Evolutionary conservation across 345 rosid genomes (phyloP), one percentile per base, ranked within the genome.

Genomic region (Pelargonium nanum): DNA sequence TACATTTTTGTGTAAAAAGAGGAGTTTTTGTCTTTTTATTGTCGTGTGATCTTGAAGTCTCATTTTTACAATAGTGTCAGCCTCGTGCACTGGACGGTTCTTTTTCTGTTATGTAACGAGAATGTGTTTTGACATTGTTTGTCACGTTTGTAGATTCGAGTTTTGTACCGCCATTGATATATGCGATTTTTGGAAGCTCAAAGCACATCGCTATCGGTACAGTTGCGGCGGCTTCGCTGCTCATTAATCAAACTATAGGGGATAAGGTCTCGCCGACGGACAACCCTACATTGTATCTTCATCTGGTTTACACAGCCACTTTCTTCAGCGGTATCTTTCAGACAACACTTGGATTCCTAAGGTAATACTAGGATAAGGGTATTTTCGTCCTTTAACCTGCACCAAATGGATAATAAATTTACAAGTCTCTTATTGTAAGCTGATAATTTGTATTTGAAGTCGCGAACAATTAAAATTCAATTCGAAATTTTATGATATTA

Each of bases 181-280:
- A 92, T 44, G 84, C 96, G 0, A 30, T 92, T 22, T 76, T 92
- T 6, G 98, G 98, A 26, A 89, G 90, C 75, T 92, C 98, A 22
- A 88, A 82, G 68, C 82, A 89, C 61, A 28, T 92, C 0, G 98
- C 95, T 0, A 83, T 91, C 40, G 98, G 96, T 19, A 85, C 95
- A 15, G 92, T 88, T 9, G 98, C 98, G 0, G 92, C 98, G 7
- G 68, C 81, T 24, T 88, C 98, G 2, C 62, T 91, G 71, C 81
- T 91, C 0, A 61, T 91, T 1, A 22, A 81, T 0, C 68, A 83
- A 1, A 83, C 79, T 4, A 75, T 91, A 6, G 83, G 74, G 48
- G 71, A 45, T 4, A 64, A 70, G 55, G 91, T 65, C 0, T 63
- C 79, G 8, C 21, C 65, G 0, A 71, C 64, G 24, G 76, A 78